Base-by-base conservation (phyloP, 306 rosid genomes). In the Trifolium dubium region DNA sequence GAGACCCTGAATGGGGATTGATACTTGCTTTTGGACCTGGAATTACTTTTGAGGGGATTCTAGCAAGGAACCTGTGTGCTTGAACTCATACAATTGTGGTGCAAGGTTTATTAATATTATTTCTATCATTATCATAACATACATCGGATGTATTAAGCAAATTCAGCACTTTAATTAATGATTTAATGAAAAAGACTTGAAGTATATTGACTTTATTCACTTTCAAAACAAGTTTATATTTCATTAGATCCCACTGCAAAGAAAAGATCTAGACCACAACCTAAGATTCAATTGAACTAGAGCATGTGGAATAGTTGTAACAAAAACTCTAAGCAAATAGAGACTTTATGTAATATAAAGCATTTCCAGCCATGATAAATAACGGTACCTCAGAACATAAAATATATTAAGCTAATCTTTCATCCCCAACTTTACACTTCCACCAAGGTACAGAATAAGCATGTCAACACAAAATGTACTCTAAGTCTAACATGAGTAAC, bases 1-100 rank as follows among this genome's bases (percentile, higher is more conserved):
- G 30, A 72, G 79, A 58, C 49, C 72, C 40, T 66, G 93, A 87
- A 70, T 89, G 97, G 97, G 97, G 98, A 15, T 74, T 94, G 79
- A 89, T 94, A 5, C 86, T 92, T 83, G 97, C 95, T 14, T 94
- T 94, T 81, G 99, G 97, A 85, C 97, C 97, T 13, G 96, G 99
- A 44, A 82, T 92, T 47, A 87, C 96, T 76, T 87, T 92, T 37
- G 98, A 92, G 80, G 98, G 98, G 15, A 90, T 90, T 77, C 79
- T 93, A 55, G 93, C 97, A 0, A 90, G 88, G 85, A 93, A 93
- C 73, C 87, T 90, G 19, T 62, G 75, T 15, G 75, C 77, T 65
- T 85, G 72, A 86, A 11, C 43, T 53, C 1, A 17, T 28, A 61
- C 59, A 46, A 10, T 29, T 54, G 37, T 60, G 14, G 10, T 43